Percentiles rank a stretch among this genome's conserved stretches.
phyloP scores from a whole-genome alignment of 495 filamentous ascomycete genomes.

The Penicillium subrubescens region DNA sequence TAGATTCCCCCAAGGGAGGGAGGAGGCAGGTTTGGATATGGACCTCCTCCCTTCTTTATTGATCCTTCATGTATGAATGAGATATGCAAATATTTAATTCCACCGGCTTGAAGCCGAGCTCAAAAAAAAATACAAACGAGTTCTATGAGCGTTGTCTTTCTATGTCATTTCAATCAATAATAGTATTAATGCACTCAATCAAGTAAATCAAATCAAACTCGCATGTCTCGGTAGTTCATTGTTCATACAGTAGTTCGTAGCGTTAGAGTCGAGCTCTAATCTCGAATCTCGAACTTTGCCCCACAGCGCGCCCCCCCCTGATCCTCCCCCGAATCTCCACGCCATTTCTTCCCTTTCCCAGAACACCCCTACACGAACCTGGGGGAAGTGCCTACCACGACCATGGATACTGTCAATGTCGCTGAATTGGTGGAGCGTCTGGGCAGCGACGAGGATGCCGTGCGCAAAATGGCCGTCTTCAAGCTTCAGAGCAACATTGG shows the following conservation, averaged over 20 bases:
- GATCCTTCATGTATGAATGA: conserved; percentile 5
- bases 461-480: conserved; percentile 98
- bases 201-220: not conserved
- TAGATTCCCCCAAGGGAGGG: conserved; percentile 4
- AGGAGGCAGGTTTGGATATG: not conserved
- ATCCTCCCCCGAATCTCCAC: conserved; percentile 12
- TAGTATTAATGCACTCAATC: not conserved
- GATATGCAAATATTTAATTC: conserved; percentile 5
- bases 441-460: conserved; percentile 80
- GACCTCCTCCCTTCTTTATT: not conserved
- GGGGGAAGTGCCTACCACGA: conserved; percentile 1
- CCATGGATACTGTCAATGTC: conserved; percentile 62
- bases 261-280: conserved; percentile 1
- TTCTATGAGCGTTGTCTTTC: not conserved
- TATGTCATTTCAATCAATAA: not conserved
- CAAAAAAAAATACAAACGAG: not conserved
- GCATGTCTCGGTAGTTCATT: not conserved
- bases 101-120: conserved; percentile 1
- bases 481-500: conserved; percentile 92
- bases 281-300: conserved; percentile 3
- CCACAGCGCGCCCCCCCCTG: conserved; percentile 20
- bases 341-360: not conserved
- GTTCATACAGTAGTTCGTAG: not conserved
- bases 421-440: conserved; percentile 69
- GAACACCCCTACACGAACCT: not conserved